Evolutionary conservation across 140 eudicot genomes (phyloP).

Genomic region (Oenanthe javanica): DNA sequence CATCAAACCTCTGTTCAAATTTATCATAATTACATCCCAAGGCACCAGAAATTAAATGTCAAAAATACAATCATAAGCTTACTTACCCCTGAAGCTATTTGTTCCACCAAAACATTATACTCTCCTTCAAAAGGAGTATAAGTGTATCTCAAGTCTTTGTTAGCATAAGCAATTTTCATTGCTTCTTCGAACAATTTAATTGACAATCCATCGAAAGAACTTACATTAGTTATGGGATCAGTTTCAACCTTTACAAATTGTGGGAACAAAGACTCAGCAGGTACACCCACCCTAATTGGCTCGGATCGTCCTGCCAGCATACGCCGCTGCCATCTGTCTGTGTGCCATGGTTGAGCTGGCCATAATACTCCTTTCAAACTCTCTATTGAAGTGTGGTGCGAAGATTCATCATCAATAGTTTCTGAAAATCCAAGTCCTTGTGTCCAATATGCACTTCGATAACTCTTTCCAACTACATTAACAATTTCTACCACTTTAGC

Average conservation of each 20-base stretch:
- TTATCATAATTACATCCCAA: background rate
- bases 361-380: conserved; percentile 28
- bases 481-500: conserved; percentile 21
- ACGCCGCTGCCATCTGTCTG: background rate
- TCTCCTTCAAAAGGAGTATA: conserved; percentile 19
- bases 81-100: conserved; percentile 41
- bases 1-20: conserved; percentile 31
- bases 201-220: conserved; percentile 27
- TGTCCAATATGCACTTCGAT: conserved; percentile 37
- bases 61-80: background rate
- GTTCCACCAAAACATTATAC: conserved; percentile 30
- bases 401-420: conserved; percentile 14
- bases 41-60: background rate
- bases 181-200: conserved; percentile 31
- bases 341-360: conserved; percentile 31
- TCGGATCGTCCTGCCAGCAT: conserved; percentile 24
- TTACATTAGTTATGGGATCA: conserved; percentile 16
- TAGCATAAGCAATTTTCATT: conserved; percentile 17
- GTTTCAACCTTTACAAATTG: conserved; percentile 29
- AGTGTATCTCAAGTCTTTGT: conserved; percentile 5
- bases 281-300: conserved; percentile 14
- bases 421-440: conserved; percentile 35
- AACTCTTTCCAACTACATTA: conserved; percentile 39
- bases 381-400: conserved; percentile 21
- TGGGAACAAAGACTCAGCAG: conserved; percentile 19